Base-by-base conservation (phyloP, 257 asterid genomes). In the Mitragyna speciosa region DNA sequence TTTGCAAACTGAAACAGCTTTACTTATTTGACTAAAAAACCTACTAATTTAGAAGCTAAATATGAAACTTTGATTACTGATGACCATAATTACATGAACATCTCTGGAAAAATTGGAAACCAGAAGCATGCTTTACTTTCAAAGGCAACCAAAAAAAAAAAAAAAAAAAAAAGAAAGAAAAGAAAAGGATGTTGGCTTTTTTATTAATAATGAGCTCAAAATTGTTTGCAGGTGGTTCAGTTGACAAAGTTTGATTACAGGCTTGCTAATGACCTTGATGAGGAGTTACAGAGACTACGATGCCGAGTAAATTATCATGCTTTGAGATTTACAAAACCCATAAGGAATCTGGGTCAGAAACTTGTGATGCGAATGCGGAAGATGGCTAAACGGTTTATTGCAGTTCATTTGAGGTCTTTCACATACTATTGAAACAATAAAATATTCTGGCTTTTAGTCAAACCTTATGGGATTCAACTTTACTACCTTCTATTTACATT, bases 231-330 rank as follows among this genome's bases (percentile, higher is more conserved):
- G 99, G 99, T 94, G 83, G 84, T 96, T 90, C 98, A 96, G 94
- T 78, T 96, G 94, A 96, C 98, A 77, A 96, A 96, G 89, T 96
- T 96, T 63, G 99, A 96, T 82, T 96, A 96, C 85, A 91, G 99
- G 88, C 98, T 96, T 70, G 84, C 98, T 59, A 96, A 86, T 75
- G 95, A 96, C 84, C 96, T 94, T 56, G 93, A 92, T 83, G 96
- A 89, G 70, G 98, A 89, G 76, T 90, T 96, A 58, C 99, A 96
- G 77, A 94, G 91, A 84, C 83, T 96, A 80, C 97, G 99, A 14
- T 96, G 99, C 83, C 90, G 98, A 71, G 97, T 96, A 73, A 96
- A 96, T 81, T 96, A 92, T 85, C 94, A 96, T 88, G 98, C 96
- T 73, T 87, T 96, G 75, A 88, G 95, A 90, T 96, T 96, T 81